A percentile compares a stretch with the other conserved stretches of the same genome.
These are phyloP conservation scores for Capronia coronata DNA, from an alignment of 2,329 filamentous ascomycete genomes.

Conservation along the genomic window DNA sequence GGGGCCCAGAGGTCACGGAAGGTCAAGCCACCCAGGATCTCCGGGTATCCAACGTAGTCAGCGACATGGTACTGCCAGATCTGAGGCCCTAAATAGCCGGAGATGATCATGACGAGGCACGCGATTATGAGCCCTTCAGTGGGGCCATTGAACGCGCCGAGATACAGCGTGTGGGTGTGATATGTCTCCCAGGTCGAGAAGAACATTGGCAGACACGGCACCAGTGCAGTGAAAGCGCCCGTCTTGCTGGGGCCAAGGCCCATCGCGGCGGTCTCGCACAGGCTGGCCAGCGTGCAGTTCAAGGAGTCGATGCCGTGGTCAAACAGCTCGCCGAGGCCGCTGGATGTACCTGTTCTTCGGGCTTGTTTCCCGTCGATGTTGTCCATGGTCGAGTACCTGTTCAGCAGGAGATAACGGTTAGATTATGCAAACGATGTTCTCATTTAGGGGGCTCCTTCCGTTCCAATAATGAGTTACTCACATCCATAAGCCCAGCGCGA, in stretches of 20 bases:
- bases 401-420: neutral
- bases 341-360: constrained; percentile 86
- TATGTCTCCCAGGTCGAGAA: constrained; percentile 99
- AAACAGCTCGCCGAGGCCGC: constrained; percentile 90
- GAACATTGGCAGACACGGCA: constrained; percentile 95
- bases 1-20: constrained; percentile 84
- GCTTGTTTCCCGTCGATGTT: constrained; percentile 99
- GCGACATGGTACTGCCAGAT: constrained; percentile 77
- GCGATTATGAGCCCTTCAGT: constrained; percentile 93
- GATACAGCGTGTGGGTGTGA: constrained; percentile 93
- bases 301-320: constrained; percentile 98
- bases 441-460: no score
- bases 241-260: constrained; percentile 76
- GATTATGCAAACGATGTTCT: no score
- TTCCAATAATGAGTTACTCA: constrained; percentile 43
- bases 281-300: constrained; percentile 88
- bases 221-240: constrained; percentile 83
- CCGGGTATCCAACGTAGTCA: constrained; percentile 58
- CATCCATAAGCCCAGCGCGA: constrained; percentile 94
- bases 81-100: constrained; percentile 78
- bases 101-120: constrained; percentile 75
- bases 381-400: constrained; percentile 86
- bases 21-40: constrained; percentile 62
- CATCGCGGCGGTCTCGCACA: constrained; percentile 90
- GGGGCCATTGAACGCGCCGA: constrained; percentile 93